Base-by-base conservation (phyloP, 257 asterid genomes). In the Mitragyna speciosa region DNA sequence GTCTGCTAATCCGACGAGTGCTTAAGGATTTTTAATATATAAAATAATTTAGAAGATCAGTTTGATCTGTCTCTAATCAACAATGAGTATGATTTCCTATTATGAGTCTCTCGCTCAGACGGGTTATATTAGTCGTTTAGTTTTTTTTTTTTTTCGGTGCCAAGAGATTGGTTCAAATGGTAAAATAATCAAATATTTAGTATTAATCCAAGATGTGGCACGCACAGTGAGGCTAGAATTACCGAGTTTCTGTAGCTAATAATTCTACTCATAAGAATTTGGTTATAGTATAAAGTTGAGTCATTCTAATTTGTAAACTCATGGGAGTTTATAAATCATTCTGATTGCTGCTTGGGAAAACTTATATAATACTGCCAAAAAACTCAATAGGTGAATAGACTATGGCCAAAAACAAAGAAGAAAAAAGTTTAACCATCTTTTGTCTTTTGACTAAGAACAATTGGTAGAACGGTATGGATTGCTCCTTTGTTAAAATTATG, bases 31-130 rank as follows among this genome's bases (percentile, higher is more conserved):
- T 47, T 80, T 77, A 65, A 14, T 66, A 30, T 49, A 67, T 8
- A 30, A 16, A 33, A 36, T 47, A 17, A 67, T 82, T 80, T 58
- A 52, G 26, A 78, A 76, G 41, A 30, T 59, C 15, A 59, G 72
- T 5, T 63, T 6, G 74, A 28, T 28, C 45, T 45, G 51, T 17
- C 15, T 24, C 36, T 28, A 81, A 69, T 76, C 76, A 69, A 58
- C 65, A 12, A 16, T 36, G 39, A 30, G 49, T 2, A 36, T 65
- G 24, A 22, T 41, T 58, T 59, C 9, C 16, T 76, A 26, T 61
- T 26, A 12, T n/a, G 33, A 12, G 47, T 20, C 20, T 41, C 70
- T 43, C 24, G 10, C 43, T 41, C 59, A 9, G 26, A 30, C 7
- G 12, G 1, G 28, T 30, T 58, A 2, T 14, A 11, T 61, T 61